A percentile compares a stretch with the other conserved stretches of the same genome.
Conservation (phyloP, 2,329 filamentous ascomycete species). For the Tolypocladium album region DNA sequence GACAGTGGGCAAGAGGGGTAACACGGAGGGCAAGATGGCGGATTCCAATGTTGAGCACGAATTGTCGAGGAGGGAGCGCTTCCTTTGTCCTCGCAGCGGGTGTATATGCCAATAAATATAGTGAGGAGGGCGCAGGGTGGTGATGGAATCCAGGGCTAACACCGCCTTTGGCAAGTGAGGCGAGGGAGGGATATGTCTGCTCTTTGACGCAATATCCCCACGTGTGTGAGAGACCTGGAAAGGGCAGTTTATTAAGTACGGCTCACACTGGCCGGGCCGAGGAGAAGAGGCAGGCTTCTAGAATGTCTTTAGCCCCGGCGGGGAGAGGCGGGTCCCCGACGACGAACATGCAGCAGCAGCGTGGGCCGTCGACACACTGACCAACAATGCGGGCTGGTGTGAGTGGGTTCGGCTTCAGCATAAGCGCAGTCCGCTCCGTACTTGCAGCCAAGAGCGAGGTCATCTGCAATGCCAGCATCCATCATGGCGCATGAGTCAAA, state of each 20-base stretch:
- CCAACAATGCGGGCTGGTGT: conserved; percentile 1
- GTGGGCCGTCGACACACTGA: neutral
- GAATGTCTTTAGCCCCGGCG: neutral
- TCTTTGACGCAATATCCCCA: neutral
- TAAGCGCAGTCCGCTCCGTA: neutral
- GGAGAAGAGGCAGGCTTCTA: neutral
- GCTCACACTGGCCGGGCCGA: neutral
- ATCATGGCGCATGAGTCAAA: neutral
- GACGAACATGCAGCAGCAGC: neutral
- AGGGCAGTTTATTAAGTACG: neutral
- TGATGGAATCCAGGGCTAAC: neutral
- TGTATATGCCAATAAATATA: neutral
- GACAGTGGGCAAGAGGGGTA: neutral
- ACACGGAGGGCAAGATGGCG: neutral
- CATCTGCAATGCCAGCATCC: neutral
- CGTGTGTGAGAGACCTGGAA: neutral
- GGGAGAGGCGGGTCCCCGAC: neutral
- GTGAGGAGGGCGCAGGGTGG: neutral
- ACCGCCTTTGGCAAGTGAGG: neutral
- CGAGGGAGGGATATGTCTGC: neutral
- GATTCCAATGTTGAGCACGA: neutral
- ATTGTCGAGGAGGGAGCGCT: neutral
- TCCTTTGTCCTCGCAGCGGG: neutral
- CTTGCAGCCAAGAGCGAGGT: neutral
- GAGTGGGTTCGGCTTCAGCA: neutral